Evolutionary conservation across 495 filamentous ascomycete genomes (phyloP), one percentile per base, ranked within the genome.

Genomic region (Penicillium turbatum): DNA sequence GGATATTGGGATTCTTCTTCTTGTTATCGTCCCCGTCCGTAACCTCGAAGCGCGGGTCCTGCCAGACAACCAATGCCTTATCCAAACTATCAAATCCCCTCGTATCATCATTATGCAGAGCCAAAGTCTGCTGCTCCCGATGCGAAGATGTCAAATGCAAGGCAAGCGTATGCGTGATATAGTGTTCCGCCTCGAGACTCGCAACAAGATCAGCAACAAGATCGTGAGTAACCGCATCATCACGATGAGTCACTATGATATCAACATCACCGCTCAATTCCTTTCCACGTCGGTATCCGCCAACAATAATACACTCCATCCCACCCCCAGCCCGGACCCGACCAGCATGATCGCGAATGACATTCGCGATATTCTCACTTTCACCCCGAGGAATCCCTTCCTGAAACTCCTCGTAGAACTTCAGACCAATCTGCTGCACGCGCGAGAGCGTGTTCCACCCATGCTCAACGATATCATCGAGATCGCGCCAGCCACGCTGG

Each of bases 51-150:
- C 67, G n/a, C 0, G 86, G 84, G 58, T 92, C 81, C 62, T 95
- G 92, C 93, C 93, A 99, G 0, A 97, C 89, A 0, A 97, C 84
- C 38, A 97, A 72, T 7, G 90, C 90, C 66, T 97, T 96, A 66
- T 97, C 92, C 1, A 99, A 74, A 0, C 81, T 85, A 62, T 97
- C 92, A 54, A 93, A 96, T 29, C 58, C 52, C 4, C 49, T 57
- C 9, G 44, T 39, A 36, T 54, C 60, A 16, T 71, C 65, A 9
- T 77, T 72, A 3, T 65, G 70, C 54, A 74, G 82, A 0, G 83
- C 80, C 0, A 84, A 68, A 0, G 91, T 84, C 46, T 77, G 74
- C 64, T 97, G 91, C 8, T 82, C 82, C 16, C 90, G 81, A 47
- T 84, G 78, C 6, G 83, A 86, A 47, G 82, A 83, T 29, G 80